These are phyloP conservation scores for Epichloe uncinata DNA, from an alignment of 2,329 filamentous ascomycete genomes.

Conservation along the genomic window DNA sequence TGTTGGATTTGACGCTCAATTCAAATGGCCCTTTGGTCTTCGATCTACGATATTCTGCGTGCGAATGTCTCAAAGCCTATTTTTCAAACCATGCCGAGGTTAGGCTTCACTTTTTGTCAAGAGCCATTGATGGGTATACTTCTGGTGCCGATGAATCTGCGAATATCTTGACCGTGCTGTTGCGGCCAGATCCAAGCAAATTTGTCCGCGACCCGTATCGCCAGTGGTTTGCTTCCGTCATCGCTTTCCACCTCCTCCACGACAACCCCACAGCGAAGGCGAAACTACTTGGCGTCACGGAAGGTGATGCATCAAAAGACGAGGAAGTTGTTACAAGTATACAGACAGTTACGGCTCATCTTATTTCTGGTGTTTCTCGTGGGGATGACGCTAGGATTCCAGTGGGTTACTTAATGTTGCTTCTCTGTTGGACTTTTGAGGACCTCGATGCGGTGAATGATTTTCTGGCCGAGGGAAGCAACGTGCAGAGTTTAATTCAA, in stretches of 20 bases:
- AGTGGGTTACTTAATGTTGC: constrained; percentile 78
- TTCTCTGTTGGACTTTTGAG: constrained; percentile 84
- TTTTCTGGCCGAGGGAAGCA: constrained; percentile 82
- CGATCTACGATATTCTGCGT: constrained; percentile 71
- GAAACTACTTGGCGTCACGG: constrained; percentile 67
- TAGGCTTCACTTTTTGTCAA: constrained; percentile 68
- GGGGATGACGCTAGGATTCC: constrained; percentile 66
- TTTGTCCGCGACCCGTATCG: constrained; percentile 69
- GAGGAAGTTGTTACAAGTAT: constrained; percentile 94
- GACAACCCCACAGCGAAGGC: constrained; percentile 70
- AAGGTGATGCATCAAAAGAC: constrained; percentile 77
- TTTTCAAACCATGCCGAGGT: constrained; percentile 72
- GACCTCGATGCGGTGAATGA: constrained; percentile 86
- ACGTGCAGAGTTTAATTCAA: constrained; percentile 74
- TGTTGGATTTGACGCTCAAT: constrained; percentile 70
- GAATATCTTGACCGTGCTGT: constrained; percentile 75
- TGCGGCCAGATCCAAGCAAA: constrained; percentile 50
- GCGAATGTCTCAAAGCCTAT: constrained; percentile 86
- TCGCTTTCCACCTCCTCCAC: constrained; percentile 74
- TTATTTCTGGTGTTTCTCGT: constrained; percentile 66
- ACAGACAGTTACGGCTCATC: constrained; percentile 72
- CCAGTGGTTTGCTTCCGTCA: constrained; percentile 76
- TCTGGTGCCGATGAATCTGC: constrained; percentile 68
- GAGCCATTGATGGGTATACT: constrained; percentile 78
- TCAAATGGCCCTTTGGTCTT: constrained; percentile 54